phyloP scores from a whole-genome alignment of 2,329 filamentous ascomycete species.

The Ophiocordyceps australis region DNA sequence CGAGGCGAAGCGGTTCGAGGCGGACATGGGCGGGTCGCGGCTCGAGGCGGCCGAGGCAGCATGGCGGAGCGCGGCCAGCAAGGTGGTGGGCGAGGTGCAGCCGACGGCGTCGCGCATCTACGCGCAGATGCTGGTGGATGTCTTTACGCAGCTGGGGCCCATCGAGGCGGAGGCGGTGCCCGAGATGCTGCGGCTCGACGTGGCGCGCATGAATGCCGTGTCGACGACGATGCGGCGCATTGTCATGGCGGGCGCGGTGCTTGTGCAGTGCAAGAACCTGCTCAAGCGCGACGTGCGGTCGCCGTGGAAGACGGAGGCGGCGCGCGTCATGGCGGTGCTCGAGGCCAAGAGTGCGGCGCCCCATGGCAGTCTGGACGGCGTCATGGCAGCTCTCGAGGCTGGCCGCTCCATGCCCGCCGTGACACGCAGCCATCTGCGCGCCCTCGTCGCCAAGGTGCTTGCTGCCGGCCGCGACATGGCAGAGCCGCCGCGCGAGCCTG shows the following conservation, averaged over 20 bases:
- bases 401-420: slow-evolving; percentile 46
- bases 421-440: slow-evolving; percentile 39
- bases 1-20: slow-evolving; percentile 53
- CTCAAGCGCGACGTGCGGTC: slow-evolving; percentile 64
- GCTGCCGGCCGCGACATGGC: slow-evolving; percentile 28
- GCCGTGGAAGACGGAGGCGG: slow-evolving; percentile 59
- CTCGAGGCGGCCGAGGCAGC: slow-evolving; percentile 43
- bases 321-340: slow-evolving; percentile 51
- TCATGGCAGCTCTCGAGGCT: slow-evolving; percentile 43
- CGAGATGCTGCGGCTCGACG: slow-evolving; percentile 57
- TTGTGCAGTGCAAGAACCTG: slow-evolving; percentile 67
- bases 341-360: slow-evolving; percentile 32
- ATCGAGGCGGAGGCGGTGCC: slow-evolving; percentile 38
- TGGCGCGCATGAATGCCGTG: slow-evolving; percentile 34
- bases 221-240: slow-evolving; percentile 31
- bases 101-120: slow-evolving; percentile 56
- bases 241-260: slow-evolving; percentile 54
- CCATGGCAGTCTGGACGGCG: slow-evolving; percentile 37
- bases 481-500: slow-evolving; percentile 30
- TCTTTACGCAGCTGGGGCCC: slow-evolving; percentile 49
- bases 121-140: slow-evolving; percentile 55
- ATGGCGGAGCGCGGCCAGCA: slow-evolving; percentile 46
- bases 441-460: slow-evolving; percentile 37
- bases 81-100: slow-evolving; percentile 46
- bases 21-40: slow-evolving; percentile 38